Base-by-base conservation (phyloP, 208 protist species). In the Strigomonas culicis region DNA sequence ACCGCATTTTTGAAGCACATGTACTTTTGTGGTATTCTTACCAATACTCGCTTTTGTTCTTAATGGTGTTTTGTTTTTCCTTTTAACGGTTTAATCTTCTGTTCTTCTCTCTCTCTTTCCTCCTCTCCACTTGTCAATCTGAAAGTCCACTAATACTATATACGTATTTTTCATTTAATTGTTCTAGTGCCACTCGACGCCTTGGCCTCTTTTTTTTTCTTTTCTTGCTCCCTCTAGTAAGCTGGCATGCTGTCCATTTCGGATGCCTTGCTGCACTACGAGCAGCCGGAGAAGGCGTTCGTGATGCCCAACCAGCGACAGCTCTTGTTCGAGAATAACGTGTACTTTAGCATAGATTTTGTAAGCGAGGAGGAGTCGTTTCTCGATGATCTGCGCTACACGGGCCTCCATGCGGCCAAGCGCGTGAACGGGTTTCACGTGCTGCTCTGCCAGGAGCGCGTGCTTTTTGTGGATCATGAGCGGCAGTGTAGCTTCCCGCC, bases 401-500 rank as follows among this genome's bases (percentile, higher is more conserved):
- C 34, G 7, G 4, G 34, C 34, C 10, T 4, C 34, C 34, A 39
- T 10, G 34, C 34, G 7, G 34, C 34, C 34, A 39, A 39, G 10
- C 34, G 34, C 34, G 53, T 70, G 22, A 78, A 82, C 27, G 70
- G 55, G 49, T 79, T 77, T 51, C 80, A 86, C 55, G 44, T 78
- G 0, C 57, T 86, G 32, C 53, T 86, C 25, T 82, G 80, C 44
- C 72, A 51, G 8, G 72, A 73, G 13, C 66, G 80, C n/a, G 59
- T 86, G 17, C 66, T 88, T 46, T 44, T 93, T 49, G 72, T 93
- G 0, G 74, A 74, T 15, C 49, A 62, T 21, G 56, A 74, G 19
- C 66, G 63, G 11, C 67, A 79, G 44, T 81, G 88, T 47, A 75
- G 75, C 27, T 90, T 83, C 32, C 84, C 82, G 1, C 84, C 87